phyloP scores from a whole-genome alignment of 768 basidiomycete species.

The Fomitopsis pulvina region DNA sequence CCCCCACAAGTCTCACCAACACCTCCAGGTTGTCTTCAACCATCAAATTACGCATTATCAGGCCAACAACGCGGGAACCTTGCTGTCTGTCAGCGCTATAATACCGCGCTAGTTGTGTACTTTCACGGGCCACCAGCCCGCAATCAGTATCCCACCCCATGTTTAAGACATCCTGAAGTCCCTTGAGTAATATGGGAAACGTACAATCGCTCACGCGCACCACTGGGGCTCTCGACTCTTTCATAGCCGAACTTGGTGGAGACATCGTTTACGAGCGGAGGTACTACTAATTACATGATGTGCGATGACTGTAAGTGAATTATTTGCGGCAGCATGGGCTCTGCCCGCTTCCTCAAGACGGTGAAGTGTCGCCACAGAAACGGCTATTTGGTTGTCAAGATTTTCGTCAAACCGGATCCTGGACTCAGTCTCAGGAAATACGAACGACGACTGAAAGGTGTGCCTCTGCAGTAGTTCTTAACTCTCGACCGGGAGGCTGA shows the following conservation, averaged over 20 bases:
- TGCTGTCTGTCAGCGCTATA: too few relatives aligned
- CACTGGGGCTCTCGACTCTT: constrained; percentile 81
- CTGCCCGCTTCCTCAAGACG: constrained; percentile 68
- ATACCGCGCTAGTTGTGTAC: too few relatives aligned
- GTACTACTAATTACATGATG: constrained; percentile 33
- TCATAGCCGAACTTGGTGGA: constrained; percentile 79
- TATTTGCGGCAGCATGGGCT: constrained; percentile 44
- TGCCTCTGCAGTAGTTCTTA: constrained; percentile 6
- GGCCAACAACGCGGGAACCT: too few relatives aligned
- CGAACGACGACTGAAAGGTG: constrained; percentile 73
- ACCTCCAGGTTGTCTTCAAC: too few relatives aligned
- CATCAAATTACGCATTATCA: too few relatives aligned
- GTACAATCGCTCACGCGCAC: constrained; percentile 69
- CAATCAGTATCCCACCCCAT: too few relatives aligned
- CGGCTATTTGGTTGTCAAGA: constrained; percentile 85
- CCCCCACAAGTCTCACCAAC: too few relatives aligned
- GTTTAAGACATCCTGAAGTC: background rate
- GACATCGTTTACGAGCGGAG: constrained; percentile 92
- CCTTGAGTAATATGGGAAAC: constrained; percentile 57
- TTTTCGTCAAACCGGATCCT: constrained; percentile 93
- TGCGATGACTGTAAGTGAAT: background rate
- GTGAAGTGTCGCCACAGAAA: constrained; percentile 83
- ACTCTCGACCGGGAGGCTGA: constrained; percentile 6
- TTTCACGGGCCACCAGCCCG: too few relatives aligned
- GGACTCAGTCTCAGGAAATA: constrained; percentile 70